Conservation (phyloP, 805 yeast genomes). For the Diddensiella transvaalensis region DNA sequence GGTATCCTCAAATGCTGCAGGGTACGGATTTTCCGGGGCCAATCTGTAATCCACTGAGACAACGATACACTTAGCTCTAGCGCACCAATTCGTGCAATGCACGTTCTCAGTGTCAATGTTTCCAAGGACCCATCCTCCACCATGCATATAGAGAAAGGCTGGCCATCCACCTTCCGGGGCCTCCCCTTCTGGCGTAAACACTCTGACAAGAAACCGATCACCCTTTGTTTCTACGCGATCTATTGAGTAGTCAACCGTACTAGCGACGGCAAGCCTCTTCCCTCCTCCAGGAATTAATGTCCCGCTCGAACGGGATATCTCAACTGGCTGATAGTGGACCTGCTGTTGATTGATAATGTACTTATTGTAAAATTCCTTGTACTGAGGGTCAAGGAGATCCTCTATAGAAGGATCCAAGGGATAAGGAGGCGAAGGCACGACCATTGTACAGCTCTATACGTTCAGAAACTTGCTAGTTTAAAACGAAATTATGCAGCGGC, state of each 20-base stretch:
- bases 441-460: not conserved
- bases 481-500: too few relatives aligned
- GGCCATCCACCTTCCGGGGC: constrained; percentile 38
- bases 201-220: constrained; percentile 29
- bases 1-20: constrained; percentile 47
- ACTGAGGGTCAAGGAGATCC: constrained; percentile 38
- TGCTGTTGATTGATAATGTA: constrained; percentile 22
- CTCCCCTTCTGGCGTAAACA: constrained; percentile 38
- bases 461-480: too few relatives aligned
- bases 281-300: constrained; percentile 16
- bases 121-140: constrained; percentile 47
- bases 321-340: constrained; percentile 16
- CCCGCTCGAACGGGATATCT: constrained; percentile 12
- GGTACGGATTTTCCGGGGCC: constrained; percentile 50
- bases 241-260: constrained; percentile 8
- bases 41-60: constrained; percentile 46
- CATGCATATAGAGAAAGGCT: constrained; percentile 40
- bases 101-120: constrained; percentile 41
- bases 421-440: constrained; percentile 30
- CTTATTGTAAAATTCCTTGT: constrained; percentile 37
- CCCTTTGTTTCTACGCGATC: constrained; percentile 31
- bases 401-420: constrained; percentile 32
- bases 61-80: constrained; percentile 37
- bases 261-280: constrained; percentile 10
- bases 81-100: constrained; percentile 41